Conservation (phyloP, 2,329 filamentous ascomycete species). For the Paraphoma chrysanthemicola region DNA sequence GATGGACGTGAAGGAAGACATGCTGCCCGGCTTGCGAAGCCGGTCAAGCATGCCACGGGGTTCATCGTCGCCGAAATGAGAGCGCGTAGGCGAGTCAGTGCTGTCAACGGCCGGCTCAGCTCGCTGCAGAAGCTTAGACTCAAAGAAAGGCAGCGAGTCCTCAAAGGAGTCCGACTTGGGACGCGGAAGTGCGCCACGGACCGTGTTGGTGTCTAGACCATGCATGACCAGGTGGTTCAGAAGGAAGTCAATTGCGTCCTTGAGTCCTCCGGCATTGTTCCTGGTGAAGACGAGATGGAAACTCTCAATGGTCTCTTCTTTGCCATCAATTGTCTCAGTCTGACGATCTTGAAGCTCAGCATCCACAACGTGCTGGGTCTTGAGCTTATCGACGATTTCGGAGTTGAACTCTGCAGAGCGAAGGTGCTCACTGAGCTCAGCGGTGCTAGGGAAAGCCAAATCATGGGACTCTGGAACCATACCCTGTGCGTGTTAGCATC, state of each 20-base stretch:
- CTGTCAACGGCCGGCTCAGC: conserved; percentile 76
- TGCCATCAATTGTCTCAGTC: conserved; percentile 49
- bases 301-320: conserved; percentile 54
- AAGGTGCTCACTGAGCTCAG: conserved; percentile 80
- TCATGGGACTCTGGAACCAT: conserved; percentile 98
- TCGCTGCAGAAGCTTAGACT: conserved; percentile 94
- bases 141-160: conserved; percentile 94
- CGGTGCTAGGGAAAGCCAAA: conserved; percentile 78
- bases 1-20: conserved; percentile 94
- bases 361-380: conserved; percentile 90
- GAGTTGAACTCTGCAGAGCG: conserved; percentile 80
- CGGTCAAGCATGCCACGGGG: conserved; percentile 83
- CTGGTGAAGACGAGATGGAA: conserved; percentile 75
- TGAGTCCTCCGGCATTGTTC: conserved; percentile 94
- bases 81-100: conserved; percentile 88
- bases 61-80: conserved; percentile 84
- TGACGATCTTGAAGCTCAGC: conserved; percentile 70
- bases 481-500: conserved; percentile 62
- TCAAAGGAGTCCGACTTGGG: conserved; percentile 99
- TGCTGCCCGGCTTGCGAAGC: conserved; percentile 91
- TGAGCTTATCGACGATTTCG: conserved; percentile 83
- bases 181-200: conserved; percentile 95
- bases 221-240: conserved; percentile 84
- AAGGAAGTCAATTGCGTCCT: conserved; percentile 95
- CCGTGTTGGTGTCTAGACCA: conserved; percentile 80